phyloP scores from a whole-genome alignment of 2,329 filamentous ascomycete genomes.

The Diaporthe ilicicola region DNA sequence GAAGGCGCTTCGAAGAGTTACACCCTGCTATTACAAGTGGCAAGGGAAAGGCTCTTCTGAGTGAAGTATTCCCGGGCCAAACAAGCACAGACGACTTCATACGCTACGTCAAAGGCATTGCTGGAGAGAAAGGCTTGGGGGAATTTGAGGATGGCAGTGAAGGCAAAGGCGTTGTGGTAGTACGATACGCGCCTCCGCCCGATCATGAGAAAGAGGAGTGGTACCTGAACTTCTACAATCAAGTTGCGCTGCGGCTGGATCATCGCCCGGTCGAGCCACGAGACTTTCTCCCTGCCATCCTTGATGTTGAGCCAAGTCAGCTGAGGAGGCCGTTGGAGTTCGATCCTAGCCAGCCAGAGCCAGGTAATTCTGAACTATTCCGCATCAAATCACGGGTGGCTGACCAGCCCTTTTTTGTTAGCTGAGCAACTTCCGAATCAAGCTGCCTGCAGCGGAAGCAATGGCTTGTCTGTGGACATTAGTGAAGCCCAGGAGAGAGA shows the following conservation, averaged over 20 bases:
- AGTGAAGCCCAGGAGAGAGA: conserved; percentile 34
- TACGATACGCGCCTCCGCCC: conserved; percentile 72
- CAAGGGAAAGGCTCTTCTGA: conserved; percentile 81
- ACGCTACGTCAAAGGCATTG: conserved; percentile 76
- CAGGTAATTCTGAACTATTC: conserved; percentile 30
- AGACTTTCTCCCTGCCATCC: conserved; percentile 89
- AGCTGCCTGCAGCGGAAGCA: neutral
- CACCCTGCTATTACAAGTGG: conserved; percentile 79
- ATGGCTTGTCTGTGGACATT: conserved; percentile 38
- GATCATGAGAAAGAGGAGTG: conserved; percentile 63
- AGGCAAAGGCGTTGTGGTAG: conserved; percentile 78
- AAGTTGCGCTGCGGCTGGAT: conserved; percentile 76
- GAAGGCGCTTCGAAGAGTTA: conserved; percentile 78
- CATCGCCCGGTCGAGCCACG: conserved; percentile 88
- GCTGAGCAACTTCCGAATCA: neutral
- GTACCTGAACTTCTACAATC: conserved; percentile 73
- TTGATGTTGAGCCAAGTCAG: conserved; percentile 78
- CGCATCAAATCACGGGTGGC: neutral
- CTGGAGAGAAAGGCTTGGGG: conserved; percentile 76
- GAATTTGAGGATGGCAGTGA: conserved; percentile 70
- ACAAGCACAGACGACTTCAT: conserved; percentile 81
- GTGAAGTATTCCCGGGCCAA: conserved; percentile 65
- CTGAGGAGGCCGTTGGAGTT: conserved; percentile 75
- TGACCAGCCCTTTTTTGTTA: neutral
- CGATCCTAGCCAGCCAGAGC: conserved; percentile 45